Evolutionary conservation across 257 asterid genomes (phyloP).

Genomic region (Solanum bulbocastanum): DNA sequence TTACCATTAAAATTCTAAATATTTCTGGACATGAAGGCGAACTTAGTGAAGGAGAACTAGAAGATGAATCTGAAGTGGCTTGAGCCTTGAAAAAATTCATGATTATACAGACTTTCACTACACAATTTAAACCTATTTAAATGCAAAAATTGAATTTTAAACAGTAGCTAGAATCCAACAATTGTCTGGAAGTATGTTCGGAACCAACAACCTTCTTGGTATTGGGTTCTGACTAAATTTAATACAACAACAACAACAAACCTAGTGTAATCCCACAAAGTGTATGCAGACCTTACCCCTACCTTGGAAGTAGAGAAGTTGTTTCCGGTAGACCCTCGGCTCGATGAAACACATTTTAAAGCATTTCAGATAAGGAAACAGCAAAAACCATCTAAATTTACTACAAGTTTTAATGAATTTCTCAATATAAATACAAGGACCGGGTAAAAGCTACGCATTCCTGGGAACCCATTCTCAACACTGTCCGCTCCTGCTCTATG

Average conservation of each 20-base stretch:
- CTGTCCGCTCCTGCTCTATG: not conserved
- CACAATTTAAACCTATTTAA: not conserved
- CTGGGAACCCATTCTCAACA: not conserved
- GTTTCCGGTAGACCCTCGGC: not conserved
- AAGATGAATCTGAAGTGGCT: not conserved
- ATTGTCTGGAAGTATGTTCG: not conserved
- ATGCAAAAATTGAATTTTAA: not conserved
- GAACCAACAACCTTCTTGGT: not conserved
- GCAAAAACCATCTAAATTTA: not conserved
- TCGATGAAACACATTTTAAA: not conserved
- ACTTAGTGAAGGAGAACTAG: not conserved
- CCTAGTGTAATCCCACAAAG: not conserved
- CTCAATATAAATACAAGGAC: not conserved
- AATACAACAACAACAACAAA: not conserved
- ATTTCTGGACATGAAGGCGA: not conserved
- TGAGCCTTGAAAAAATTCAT: not conserved
- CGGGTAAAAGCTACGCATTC: not conserved
- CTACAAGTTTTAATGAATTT: not conserved
- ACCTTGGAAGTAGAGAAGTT: not conserved
- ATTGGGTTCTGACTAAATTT: not conserved
- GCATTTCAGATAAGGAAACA: not conserved
- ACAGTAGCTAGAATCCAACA: not conserved
- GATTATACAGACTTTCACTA: not conserved
- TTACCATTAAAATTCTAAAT: not conserved
- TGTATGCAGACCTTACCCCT: not conserved